Percentiles rank a stretch among this genome's conserved stretches.
Conservation (phyloP, 2,329 filamentous ascomycete genomes). For the Beauveria scarabaeidicola region DNA sequence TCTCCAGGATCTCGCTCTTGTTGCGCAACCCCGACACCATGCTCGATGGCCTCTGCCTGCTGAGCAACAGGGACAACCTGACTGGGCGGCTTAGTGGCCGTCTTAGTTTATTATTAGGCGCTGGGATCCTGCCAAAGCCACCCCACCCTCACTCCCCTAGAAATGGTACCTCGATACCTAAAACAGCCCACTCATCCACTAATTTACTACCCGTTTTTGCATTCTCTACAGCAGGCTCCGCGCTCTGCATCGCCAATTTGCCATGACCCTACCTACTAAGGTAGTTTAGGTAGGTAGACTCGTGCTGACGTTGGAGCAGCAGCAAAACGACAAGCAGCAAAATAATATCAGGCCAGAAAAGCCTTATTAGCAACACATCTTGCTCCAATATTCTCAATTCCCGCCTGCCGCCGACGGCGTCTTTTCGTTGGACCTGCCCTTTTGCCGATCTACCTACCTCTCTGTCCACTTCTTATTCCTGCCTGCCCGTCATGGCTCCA, state of each 20-base stretch:
- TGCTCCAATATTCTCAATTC: not conserved
- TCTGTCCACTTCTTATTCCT: not conserved
- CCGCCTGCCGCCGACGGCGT: not conserved
- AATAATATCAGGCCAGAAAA: not conserved
- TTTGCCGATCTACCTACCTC: not conserved
- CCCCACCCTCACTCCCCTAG: not conserved
- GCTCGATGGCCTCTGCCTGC: not conserved
- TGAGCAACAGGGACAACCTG: constrained; percentile 2
- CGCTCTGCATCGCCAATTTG: not conserved
- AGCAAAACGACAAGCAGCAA: not conserved
- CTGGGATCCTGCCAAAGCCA: not conserved
- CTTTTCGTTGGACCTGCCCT: not conserved
- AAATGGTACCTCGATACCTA: not conserved
- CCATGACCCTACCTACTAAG: not conserved
- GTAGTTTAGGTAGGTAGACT: not conserved
- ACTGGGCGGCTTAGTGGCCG: constrained; percentile 1
- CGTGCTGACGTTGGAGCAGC: constrained; percentile 3
- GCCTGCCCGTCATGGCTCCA: constrained; percentile 13
- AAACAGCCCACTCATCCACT: not conserved
- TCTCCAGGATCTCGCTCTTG: no score
- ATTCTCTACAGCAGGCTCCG: not conserved
- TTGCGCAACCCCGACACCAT: no score
- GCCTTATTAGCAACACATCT: not conserved
- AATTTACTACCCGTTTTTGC: not conserved
- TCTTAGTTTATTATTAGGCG: not conserved